These are phyloP conservation scores for Trichoderma sp. DNA, from an alignment of 2,329 filamentous ascomycete genomes.

Conservation along the genomic window DNA sequence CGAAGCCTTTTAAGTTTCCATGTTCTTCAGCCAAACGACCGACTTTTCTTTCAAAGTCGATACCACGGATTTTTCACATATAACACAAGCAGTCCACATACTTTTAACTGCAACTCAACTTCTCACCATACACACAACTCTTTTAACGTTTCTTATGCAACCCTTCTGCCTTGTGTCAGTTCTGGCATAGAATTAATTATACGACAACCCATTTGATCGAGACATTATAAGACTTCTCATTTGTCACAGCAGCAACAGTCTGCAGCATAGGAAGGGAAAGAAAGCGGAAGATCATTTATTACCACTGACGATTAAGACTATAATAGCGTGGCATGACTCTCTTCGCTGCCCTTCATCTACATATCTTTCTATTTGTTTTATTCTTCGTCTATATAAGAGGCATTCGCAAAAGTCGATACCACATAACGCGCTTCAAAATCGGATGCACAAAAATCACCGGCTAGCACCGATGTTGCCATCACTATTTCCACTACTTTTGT, in stretches of 20 bases:
- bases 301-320: not conserved
- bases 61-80: not conserved
- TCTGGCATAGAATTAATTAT: not conserved
- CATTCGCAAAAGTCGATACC: conserved; percentile 22
- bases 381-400: conserved; percentile 13
- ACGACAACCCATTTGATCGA: not conserved
- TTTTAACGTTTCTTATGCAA: conserved; percentile 2
- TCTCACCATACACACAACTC: conserved; percentile 6
- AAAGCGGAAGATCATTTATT: conserved; percentile 1
- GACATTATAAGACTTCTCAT: not conserved
- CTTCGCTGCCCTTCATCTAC: conserved; percentile 7
- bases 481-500: not conserved
- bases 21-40: not conserved
- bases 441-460: not conserved
- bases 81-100: not conserved
- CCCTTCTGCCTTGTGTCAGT: not conserved
- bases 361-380: conserved; percentile 11
- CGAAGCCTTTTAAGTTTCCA: not conserved
- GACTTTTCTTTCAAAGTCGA: not conserved
- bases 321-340: conserved; percentile 24
- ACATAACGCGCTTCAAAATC: conserved; percentile 1
- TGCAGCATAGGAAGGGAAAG: not conserved
- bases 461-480: not conserved
- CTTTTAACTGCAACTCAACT: not conserved
- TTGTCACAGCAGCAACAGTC: not conserved